These are phyloP conservation scores for Monosporascus sp. DNA, from an alignment of 2,329 filamentous ascomycete genomes.

Conservation along the genomic window DNA sequence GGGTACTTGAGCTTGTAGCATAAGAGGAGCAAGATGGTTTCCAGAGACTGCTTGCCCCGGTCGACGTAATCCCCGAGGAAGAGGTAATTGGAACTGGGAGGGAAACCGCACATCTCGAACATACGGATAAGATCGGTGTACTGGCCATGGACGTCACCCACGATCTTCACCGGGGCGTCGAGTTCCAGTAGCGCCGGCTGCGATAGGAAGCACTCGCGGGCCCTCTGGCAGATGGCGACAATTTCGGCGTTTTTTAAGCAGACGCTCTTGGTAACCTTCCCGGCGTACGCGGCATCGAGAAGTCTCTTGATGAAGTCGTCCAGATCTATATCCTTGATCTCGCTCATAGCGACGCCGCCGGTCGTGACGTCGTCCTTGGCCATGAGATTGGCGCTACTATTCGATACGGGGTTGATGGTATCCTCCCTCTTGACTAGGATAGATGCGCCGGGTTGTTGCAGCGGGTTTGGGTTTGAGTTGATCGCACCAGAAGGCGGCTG, in stretches of 20 bases:
- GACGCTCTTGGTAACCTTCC: constrained; percentile 96
- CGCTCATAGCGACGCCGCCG: constrained; percentile 71
- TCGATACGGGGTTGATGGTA: constrained; percentile 58
- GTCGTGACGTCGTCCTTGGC: constrained; percentile 42
- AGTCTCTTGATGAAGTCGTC: constrained; percentile 97
- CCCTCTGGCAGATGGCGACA: constrained; percentile 83
- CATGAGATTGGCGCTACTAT: constrained; percentile 37
- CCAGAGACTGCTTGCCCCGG: constrained; percentile 89
- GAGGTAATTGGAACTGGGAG: constrained; percentile 84
- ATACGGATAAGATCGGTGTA: constrained; percentile 94
- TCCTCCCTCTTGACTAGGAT: constrained; percentile 82
- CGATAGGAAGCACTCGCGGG: constrained; percentile 81
- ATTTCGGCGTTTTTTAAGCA: constrained; percentile 98
- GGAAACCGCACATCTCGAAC: constrained; percentile 98
- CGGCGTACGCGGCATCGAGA: constrained; percentile 89
- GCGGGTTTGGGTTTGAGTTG: constrained; percentile 49
- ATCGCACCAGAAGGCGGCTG: constrained; percentile 69
- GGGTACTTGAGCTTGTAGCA: constrained; percentile 98
- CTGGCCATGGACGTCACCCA: constrained; percentile 93
- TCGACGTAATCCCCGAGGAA: constrained; percentile 97
- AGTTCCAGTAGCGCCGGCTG: constrained; percentile 91
- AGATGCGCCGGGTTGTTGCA: constrained; percentile 73
- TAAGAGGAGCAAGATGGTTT: constrained; percentile 86
- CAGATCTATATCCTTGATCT: constrained; percentile 87
- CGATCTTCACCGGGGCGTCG: constrained; percentile 93